Evolutionary conservation across 768 basidiomycete species (phyloP).

Genomic region (Leccinum fibrillosum): DNA sequence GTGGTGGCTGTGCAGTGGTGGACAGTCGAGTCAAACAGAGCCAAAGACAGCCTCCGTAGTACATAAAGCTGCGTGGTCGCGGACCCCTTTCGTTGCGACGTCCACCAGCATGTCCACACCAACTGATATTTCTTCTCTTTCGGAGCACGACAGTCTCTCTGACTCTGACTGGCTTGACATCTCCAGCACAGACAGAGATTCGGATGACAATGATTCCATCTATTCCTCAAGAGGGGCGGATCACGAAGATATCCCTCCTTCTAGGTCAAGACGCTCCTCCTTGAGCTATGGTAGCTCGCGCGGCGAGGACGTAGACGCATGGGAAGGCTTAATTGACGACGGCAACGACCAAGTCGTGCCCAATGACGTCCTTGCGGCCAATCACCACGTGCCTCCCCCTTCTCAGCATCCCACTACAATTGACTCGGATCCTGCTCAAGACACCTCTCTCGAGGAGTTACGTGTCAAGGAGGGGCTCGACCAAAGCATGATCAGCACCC

Average conservation of each 20-base stretch:
- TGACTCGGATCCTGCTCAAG: conserved; percentile 25
- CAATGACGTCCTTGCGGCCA: conserved; percentile 22
- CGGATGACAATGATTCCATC: conserved; percentile 69
- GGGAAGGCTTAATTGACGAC: conserved; percentile 76
- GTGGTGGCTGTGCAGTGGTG: neutral
- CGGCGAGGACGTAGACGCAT: conserved; percentile 67
- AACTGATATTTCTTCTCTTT: conserved; percentile 42
- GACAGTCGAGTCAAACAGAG: conserved; percentile 25
- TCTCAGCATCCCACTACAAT: conserved; percentile 25
- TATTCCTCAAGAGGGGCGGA: conserved; percentile 55
- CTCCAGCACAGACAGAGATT: conserved; percentile 57
- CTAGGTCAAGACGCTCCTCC: conserved; percentile 67
- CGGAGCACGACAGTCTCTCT: conserved; percentile 64
- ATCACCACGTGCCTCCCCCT: conserved; percentile 22
- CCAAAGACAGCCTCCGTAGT: conserved; percentile 23
- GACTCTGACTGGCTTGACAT: conserved; percentile 88
- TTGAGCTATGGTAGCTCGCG: conserved; percentile 66
- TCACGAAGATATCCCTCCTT: conserved; percentile 50
- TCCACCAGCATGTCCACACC: conserved; percentile 32
- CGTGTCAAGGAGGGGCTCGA: conserved; percentile 72
- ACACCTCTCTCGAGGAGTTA: conserved; percentile 56
- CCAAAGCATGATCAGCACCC: conserved; percentile 79
- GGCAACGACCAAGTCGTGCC: conserved; percentile 45
- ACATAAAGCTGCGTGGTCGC: conserved; percentile 23
- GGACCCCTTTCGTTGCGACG: conserved; percentile 31